These are phyloP conservation scores for Alternaria incomplexa DNA, from an alignment of 2,329 filamentous ascomycete genomes.

Conservation along the genomic window DNA sequence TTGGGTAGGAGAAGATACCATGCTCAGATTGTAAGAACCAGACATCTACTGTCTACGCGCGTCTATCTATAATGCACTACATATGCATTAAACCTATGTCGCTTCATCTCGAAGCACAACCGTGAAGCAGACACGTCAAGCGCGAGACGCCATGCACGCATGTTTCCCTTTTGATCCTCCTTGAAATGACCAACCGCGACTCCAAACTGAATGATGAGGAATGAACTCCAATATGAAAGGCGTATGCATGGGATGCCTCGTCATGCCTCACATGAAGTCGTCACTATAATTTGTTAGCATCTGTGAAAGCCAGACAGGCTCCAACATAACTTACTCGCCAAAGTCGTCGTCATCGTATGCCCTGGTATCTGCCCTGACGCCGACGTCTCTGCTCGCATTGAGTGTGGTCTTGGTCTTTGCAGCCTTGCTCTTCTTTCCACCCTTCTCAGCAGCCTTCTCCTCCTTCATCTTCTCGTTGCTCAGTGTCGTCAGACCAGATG, in stretches of 20 bases:
- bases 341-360: slow-evolving; percentile 84
- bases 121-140: background rate
- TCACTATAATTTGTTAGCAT: slow-evolving; percentile 40
- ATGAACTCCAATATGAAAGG: background rate
- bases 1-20: background rate
- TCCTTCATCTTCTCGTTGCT: slow-evolving; percentile 99
- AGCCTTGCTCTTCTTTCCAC: slow-evolving; percentile 95
- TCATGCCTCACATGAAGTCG: slow-evolving; percentile 47
- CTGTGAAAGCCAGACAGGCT: background rate
- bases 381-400: slow-evolving; percentile 67
- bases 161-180: background rate
- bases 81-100: background rate
- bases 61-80: background rate
- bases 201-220: background rate
- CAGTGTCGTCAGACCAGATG: slow-evolving; percentile 83
- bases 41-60: background rate
- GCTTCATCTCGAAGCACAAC: background rate
- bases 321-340: slow-evolving; percentile 76
- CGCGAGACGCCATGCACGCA: background rate
- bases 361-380: slow-evolving; percentile 69
- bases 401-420: slow-evolving; percentile 92
- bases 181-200: background rate
- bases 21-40: background rate
- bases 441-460: slow-evolving; percentile 93
- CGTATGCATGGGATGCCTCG: background rate